Evolutionary conservation across 805 yeast genomes (phyloP), one percentile per base, ranked within the genome.

Genomic region (Candida chilensis): DNA sequence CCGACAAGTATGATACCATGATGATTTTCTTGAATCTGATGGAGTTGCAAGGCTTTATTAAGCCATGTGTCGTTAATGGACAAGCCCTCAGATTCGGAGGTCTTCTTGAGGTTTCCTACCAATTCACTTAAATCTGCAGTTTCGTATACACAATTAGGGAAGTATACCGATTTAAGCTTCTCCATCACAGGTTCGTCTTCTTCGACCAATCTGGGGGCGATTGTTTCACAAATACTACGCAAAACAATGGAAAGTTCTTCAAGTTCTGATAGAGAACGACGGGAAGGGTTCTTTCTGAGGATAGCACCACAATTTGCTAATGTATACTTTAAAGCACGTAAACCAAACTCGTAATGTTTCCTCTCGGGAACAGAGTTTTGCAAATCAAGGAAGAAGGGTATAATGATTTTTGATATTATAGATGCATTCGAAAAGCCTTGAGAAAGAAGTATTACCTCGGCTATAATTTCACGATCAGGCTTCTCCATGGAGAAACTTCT

Each of bases 1-100:
- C 97, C 97, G 4, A 83, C 81, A 3, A 88, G 48, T 63, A 90
- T 87, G 4, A 83, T 57, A 16, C 96, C 96, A 37, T 78, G 84
- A 39, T 81, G 82, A 0, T 74, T 58, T 5, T 55, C 54, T 32
- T 72, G 81, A 7, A 84, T 64, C 27, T 78, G 73, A 39, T 59
- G 59, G 3, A 87, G 52, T 42, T 88, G 95, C 0, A 60, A 17
- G 2, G 72, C 68, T 42, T 82, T 84, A 0, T 47, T 47, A 1
- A 68, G 11, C 73, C 85, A 82, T 0, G 39, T 31, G 0, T 54
- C 54, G 3, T 69, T 43, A 1, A 53, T 32, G 4, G 29, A 24
- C 6, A 59, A 42, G 0, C 74, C 71, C 3, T 42, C 29, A 1
- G 40, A 40, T 0, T 17, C 16, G 0, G 71, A 64, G 12, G 45